Percentiles rank a stretch among this genome's conserved stretches.
phyloP scores from a whole-genome alignment of 352 stramenopile species.

The Phytopythium kandeliae region DNA sequence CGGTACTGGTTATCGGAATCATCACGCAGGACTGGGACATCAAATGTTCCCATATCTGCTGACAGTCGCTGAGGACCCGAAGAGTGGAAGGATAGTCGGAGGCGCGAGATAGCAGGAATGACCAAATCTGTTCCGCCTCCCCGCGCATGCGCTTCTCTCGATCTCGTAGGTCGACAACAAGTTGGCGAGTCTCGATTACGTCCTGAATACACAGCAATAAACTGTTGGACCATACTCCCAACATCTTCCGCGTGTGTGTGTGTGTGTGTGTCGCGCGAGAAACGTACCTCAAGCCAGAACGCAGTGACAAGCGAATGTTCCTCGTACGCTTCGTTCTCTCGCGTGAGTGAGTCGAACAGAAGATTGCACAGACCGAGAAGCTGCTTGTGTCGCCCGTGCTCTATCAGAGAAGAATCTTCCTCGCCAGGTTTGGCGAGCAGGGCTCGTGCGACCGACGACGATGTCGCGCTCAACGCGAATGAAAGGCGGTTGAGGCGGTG shows the following conservation, averaged over 20 bases:
- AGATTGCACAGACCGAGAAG: neutral
- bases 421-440: neutral
- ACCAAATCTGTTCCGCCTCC: neutral
- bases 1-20: neutral
- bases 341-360: neutral
- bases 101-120: neutral
- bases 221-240: no score
- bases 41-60: neutral
- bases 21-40: neutral
- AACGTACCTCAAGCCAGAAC: neutral
- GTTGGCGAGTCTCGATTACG: neutral
- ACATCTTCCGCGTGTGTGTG: no score
- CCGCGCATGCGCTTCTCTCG: neutral
- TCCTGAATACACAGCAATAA: no score
- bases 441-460: neutral
- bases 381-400: neutral
- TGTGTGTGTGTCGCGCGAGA: no score
- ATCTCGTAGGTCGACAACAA: neutral
- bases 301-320: neutral
- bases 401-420: neutral
- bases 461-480: neutral
- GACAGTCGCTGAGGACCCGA: neutral
- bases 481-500: neutral
- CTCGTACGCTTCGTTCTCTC: neutral
- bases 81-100: neutral